A percentile compares a stretch with the other conserved stretches of the same genome.
These are phyloP conservation scores for Aspergillus nomiae DNA, from an alignment of 2,329 filamentous ascomycete species.

Conservation along the genomic window DNA sequence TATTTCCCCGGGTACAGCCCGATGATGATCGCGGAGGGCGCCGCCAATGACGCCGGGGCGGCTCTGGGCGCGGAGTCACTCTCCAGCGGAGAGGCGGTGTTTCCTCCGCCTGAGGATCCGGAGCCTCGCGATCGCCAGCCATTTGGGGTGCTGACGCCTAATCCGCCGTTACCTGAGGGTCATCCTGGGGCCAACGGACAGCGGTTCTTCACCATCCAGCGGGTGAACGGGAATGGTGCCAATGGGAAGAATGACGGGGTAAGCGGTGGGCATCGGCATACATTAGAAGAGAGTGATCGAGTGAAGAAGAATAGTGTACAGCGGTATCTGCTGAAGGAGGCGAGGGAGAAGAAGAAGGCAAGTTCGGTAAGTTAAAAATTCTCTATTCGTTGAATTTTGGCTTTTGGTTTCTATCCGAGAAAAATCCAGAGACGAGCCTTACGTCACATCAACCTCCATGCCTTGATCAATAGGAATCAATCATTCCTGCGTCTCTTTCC, in stretches of 20 bases:
- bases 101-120: constrained; percentile 19
- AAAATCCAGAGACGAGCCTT: background rate
- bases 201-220: constrained; percentile 72
- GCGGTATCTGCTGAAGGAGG: constrained; percentile 64
- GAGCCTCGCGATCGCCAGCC: constrained; percentile 24
- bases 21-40: constrained; percentile 24
- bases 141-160: constrained; percentile 49
- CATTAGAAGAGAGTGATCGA: constrained; percentile 71
- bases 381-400: background rate
- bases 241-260: constrained; percentile 72
- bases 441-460: background rate
- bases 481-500: background rate
- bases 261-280: constrained; percentile 73
- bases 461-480: background rate
- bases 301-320: constrained; percentile 81
- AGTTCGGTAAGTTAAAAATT: constrained; percentile 46
- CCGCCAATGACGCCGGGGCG: constrained; percentile 19
- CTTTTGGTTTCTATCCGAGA: background rate
- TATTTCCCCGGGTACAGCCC: constrained; percentile 61
- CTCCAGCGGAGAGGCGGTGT: constrained; percentile 27
- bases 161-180: constrained; percentile 40
- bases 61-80: constrained; percentile 25
- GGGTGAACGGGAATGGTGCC: constrained; percentile 74
- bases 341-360: constrained; percentile 65
- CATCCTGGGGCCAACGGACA: constrained; percentile 54